These are phyloP conservation scores for Phytophthora syringae DNA, from an alignment of 352 stramenopile genomes.

Conservation along the genomic window DNA sequence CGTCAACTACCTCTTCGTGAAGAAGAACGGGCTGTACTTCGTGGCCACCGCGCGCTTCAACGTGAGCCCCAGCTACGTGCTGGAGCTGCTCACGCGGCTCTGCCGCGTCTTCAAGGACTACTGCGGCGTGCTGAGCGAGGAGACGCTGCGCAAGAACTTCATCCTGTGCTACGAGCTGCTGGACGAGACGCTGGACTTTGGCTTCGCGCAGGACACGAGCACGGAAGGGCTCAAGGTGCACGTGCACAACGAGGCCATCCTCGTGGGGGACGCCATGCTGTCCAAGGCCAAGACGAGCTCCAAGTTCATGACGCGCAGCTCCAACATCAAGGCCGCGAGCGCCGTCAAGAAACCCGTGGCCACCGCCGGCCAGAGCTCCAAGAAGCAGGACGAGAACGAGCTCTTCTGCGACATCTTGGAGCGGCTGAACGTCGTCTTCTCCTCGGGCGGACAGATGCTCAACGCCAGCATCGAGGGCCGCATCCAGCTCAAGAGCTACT, in stretches of 20 bases:
- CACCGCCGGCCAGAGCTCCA: slow-evolving; percentile 71
- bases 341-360: slow-evolving; percentile 91
- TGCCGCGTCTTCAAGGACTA: slow-evolving; percentile 99
- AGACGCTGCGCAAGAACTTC: slow-evolving; percentile 99
- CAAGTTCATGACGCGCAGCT: slow-evolving; percentile 84
- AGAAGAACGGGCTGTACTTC: slow-evolving; percentile 99
- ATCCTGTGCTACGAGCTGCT: slow-evolving; percentile 99
- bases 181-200: slow-evolving; percentile 99
- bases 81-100: slow-evolving; percentile 95
- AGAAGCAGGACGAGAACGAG: slow-evolving; percentile 95
- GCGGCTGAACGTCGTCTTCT: slow-evolving; percentile 98
- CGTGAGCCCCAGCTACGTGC: slow-evolving; percentile 94
- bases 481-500: slow-evolving; percentile 98
- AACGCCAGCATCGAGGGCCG: slow-evolving; percentile 98
- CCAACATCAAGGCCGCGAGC: slow-evolving; percentile 80
- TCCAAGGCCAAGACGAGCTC: slow-evolving; percentile 92
- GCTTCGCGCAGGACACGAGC: slow-evolving; percentile 97
- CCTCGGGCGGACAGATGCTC: slow-evolving; percentile 95
- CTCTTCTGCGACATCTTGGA: slow-evolving; percentile 99
- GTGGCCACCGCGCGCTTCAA: slow-evolving; percentile 97
- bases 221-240: slow-evolving; percentile 98
- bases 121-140: slow-evolving; percentile 97
- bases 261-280: slow-evolving; percentile 85
- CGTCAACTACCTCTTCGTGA: slow-evolving; percentile 98
- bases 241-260: slow-evolving; percentile 98